Evolutionary conservation across 371 early-diverging fungal species (phyloP).

Genomic region (Massospora cicadina): DNA sequence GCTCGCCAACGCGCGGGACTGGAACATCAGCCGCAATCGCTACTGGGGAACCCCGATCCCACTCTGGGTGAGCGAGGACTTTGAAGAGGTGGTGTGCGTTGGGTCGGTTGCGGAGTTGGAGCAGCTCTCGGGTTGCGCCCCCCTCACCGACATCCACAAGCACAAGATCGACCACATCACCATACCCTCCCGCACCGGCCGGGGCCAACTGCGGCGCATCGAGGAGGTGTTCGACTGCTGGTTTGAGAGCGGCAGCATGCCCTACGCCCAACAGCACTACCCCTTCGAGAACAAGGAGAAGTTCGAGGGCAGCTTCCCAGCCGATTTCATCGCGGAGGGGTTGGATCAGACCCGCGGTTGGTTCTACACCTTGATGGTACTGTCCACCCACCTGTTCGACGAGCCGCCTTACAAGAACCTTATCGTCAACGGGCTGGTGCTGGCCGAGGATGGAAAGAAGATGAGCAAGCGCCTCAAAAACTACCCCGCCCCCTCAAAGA

Average conservation of each 20-base stretch:
- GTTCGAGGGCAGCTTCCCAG: conserved; percentile 88
- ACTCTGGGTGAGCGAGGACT: conserved; percentile 93
- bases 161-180: conserved; percentile 96
- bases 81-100: conserved; percentile 83
- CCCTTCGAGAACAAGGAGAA: conserved; percentile 91
- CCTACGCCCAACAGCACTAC: conserved; percentile 99
- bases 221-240: conserved; percentile 99
- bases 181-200: conserved; percentile 85
- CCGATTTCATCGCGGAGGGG: conserved; percentile 99
- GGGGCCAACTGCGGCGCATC: conserved; percentile 78
- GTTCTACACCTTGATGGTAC: conserved; percentile 99
- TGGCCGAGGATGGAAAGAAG: conserved; percentile 99
- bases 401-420: conserved; percentile 98
- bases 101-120: conserved; percentile 94
- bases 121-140: conserved; percentile 66
- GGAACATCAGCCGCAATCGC: conserved; percentile 98
- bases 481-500: conserved; percentile 91
- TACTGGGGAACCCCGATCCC: conserved; percentile 99
- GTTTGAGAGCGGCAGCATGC: conserved; percentile 98
- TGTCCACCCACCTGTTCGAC: conserved; percentile 96
- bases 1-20: conserved; percentile 97
- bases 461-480: conserved; percentile 99
- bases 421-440: conserved; percentile 97
- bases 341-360: conserved; percentile 99
- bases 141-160: conserved; percentile 96